phyloP scores from a whole-genome alignment of 2,329 filamentous ascomycete genomes.

The Hypoxylon sp. region DNA sequence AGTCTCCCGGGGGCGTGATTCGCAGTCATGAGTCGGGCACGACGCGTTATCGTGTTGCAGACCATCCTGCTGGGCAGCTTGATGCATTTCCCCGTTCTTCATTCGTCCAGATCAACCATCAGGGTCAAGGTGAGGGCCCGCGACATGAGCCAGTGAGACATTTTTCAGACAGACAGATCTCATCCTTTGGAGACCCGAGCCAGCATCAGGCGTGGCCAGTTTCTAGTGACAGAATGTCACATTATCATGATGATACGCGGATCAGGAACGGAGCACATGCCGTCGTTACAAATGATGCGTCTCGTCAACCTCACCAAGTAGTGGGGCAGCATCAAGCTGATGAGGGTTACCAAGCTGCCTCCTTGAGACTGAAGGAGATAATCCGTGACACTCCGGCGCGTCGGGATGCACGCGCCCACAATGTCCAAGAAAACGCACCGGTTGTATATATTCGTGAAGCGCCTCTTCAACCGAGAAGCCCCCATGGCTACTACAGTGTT shows the following conservation, averaged over 20 bases:
- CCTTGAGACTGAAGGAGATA: constrained; percentile 21
- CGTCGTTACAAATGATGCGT: constrained; percentile 34
- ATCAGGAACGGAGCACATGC: constrained; percentile 39
- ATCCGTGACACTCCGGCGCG: constrained; percentile 24
- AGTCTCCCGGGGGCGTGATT: constrained; percentile 30
- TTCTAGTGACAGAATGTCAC: constrained; percentile 25
- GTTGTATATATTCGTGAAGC: constrained; percentile 39
- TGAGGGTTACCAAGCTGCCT: constrained; percentile 27
- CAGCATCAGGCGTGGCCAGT: constrained; percentile 27
- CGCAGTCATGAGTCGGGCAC: constrained; percentile 34
- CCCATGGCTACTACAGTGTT: constrained; percentile 22
- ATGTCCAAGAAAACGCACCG: constrained; percentile 27
- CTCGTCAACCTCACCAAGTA: constrained; percentile 34
- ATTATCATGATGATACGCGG: constrained; percentile 29
- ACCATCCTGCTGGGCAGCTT: constrained; percentile 36
- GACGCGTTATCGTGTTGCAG: constrained; percentile 38
- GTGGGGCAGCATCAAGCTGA: constrained; percentile 34
- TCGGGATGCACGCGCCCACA: constrained; percentile 25
- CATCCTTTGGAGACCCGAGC: constrained; percentile 8
- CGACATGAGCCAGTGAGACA: constrained; percentile 30
- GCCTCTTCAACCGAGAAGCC: constrained; percentile 19
- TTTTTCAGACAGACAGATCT: constrained; percentile 21
- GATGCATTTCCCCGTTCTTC: constrained; percentile 29
- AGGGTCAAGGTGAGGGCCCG: constrained; percentile 29
- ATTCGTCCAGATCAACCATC: constrained; percentile 36